Conservation (phyloP, 495 filamentous ascomycete species). For the Penicillium steckii region DNA sequence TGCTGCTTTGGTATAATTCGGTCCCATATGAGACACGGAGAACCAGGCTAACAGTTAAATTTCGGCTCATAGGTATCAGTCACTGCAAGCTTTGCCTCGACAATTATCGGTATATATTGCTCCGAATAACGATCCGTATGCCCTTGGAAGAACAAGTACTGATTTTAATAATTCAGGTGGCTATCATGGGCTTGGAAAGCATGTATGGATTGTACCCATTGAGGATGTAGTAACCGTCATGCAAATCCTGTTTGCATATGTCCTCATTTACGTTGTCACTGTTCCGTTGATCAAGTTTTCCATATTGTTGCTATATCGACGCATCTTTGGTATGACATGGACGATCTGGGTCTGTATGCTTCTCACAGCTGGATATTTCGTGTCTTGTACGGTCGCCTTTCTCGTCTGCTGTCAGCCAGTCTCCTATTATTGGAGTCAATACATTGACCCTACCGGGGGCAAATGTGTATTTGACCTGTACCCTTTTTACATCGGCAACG, state of each 20-base stretch:
- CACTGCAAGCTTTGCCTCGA: no score
- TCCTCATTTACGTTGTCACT: constrained; percentile 31
- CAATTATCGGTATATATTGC: no score
- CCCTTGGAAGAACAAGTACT: no score
- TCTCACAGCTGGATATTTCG: constrained; percentile 14
- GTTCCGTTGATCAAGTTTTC: constrained; percentile 35
- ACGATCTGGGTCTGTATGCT: no score
- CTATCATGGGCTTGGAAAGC: no score
- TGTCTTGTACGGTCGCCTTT: constrained; percentile 24
- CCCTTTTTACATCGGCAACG: constrained; percentile 28
- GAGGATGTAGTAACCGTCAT: no score
- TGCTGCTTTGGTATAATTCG: constrained; percentile 32
- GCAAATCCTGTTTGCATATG: constrained; percentile 32
- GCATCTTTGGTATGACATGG: constrained; percentile 25
- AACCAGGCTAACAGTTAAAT: not conserved
- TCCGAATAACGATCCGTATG: no score
- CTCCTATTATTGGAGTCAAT: constrained; percentile 32
- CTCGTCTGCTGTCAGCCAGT: constrained; percentile 29
- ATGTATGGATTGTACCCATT: no score
- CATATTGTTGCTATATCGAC: constrained; percentile 34
- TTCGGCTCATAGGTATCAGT: constrained; percentile 6
- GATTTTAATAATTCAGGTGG: no score
- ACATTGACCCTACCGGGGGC: constrained; percentile 11
- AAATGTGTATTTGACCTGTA: constrained; percentile 30
- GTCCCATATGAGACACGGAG: no score